These are phyloP conservation scores for Capsicum rhomboideum DNA, from an alignment of 257 asterid species.

Conservation along the genomic window DNA sequence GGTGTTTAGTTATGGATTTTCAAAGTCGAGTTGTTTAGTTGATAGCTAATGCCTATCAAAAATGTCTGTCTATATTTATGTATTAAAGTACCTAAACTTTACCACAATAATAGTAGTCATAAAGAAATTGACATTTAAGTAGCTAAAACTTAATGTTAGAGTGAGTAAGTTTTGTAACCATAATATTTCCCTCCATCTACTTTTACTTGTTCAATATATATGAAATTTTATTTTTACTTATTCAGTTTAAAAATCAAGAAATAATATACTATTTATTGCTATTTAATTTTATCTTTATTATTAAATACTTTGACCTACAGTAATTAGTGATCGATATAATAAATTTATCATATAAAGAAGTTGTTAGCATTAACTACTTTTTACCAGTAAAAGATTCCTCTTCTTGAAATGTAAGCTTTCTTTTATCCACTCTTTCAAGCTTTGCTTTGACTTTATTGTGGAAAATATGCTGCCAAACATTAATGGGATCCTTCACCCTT, in stretches of 20 bases:
- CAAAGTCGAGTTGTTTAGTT: too few relatives aligned
- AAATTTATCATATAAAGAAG: too few relatives aligned
- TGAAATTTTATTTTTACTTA: not conserved
- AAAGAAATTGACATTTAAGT: not conserved
- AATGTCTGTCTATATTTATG: too few relatives aligned
- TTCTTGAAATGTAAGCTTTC: not conserved
- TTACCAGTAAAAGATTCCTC: not conserved
- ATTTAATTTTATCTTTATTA: too few relatives aligned
- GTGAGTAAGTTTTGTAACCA: not conserved
- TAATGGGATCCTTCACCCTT: not conserved
- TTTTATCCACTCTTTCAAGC: not conserved
- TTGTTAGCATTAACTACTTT: not conserved
- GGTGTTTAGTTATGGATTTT: too few relatives aligned
- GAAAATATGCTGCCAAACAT: constrained; percentile 13
- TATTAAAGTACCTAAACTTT: too few relatives aligned
- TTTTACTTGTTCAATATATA: too few relatives aligned
- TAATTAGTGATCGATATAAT: too few relatives aligned
- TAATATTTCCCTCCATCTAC: not conserved
- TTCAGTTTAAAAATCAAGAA: not conserved
- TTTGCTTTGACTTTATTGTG: not conserved
- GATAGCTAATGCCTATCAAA: too few relatives aligned
- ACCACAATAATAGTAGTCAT: not conserved
- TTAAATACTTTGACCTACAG: too few relatives aligned
- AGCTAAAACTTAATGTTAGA: not conserved
- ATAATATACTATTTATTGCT: too few relatives aligned